Base-by-base conservation (phyloP, 768 basidiomycete species). In the Suillus spraguei region DNA sequence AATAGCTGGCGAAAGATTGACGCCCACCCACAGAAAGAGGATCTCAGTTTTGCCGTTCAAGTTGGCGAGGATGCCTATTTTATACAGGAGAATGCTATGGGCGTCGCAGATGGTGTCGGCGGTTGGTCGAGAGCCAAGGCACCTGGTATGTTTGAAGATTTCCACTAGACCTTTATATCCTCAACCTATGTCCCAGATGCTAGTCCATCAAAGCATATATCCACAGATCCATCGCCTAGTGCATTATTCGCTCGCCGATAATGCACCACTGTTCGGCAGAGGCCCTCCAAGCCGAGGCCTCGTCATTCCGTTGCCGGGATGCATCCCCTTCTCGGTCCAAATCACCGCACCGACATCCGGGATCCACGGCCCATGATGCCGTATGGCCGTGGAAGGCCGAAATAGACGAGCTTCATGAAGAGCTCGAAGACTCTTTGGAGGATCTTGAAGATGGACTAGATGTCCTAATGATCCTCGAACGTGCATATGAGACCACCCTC, bases 11-110 rank as follows among this genome's bases (percentile, higher is more conserved):
- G 64, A 49, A 77, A 60, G 60, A 72, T 69, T 64, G 66, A 60
- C 32, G 8, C 69, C 0, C 75, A 78, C 20, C 58, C 52, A 14
- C 73, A 77, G 13, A 50, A 72, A 3, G 74, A 78, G 32, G 75
- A 73, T 6, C 76, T 81, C 50, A 73, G 73, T 41, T 81, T 90
- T 14, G 83, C 91, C 0, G 87, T 90, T 0, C 90, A 93, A 71
- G 88, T 97, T 13, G 95, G 95, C 46, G 95, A 98, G 74, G 95
- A 98, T 70, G 92, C 95, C 5, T 97, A 95, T 71, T 94, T 94
- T 65, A 77, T 93, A 7, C 79, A 85, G 6, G 84, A 88, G 63
- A 91, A 95, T 71, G 92, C 94, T 7, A 89, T 99, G 81, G 96
- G 96, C 20, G 90, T 99, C 10, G 94, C 95, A 4, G 96, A 98